Conservation (phyloP, 768 basidiomycete genomes). For the Trametes villosa region DNA sequence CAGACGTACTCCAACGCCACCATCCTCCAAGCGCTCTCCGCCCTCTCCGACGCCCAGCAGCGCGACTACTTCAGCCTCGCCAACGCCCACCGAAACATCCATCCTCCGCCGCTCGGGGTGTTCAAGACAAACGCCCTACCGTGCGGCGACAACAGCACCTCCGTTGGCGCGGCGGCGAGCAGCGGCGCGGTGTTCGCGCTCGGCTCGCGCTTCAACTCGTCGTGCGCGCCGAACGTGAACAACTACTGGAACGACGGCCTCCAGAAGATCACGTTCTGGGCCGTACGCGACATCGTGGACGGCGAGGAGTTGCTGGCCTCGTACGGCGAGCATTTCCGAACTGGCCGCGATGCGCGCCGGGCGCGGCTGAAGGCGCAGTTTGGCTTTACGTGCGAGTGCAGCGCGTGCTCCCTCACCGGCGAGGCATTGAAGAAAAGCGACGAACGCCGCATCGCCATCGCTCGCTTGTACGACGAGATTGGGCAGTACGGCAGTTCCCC, state of each 20-base stretch:
- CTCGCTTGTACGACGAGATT: constrained; percentile 29
- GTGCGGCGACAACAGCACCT: constrained; percentile 18
- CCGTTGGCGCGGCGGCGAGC: background rate
- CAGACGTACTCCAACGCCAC: background rate
- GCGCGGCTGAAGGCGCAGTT: constrained; percentile 17
- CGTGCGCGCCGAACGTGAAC: constrained; percentile 34
- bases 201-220: constrained; percentile 33
- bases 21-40: constrained; percentile 20
- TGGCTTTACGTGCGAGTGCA: constrained; percentile 30
- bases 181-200: constrained; percentile 28
- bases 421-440: constrained; percentile 26
- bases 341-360: constrained; percentile 19
- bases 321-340: constrained; percentile 26
- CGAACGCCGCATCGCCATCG: constrained; percentile 20
- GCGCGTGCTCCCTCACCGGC: constrained; percentile 25
- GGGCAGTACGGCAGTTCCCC: constrained; percentile 23
- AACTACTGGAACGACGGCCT: constrained; percentile 28
- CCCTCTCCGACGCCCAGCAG: constrained; percentile 23
- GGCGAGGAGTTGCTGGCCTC: constrained; percentile 36
- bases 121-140: constrained; percentile 34
- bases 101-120: constrained; percentile 27
- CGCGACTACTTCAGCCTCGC: constrained; percentile 26
- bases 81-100: constrained; percentile 15
- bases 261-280: constrained; percentile 30
- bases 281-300: constrained; percentile 27